Base-by-base conservation (phyloP, 2,329 filamentous ascomycete genomes). In the Reticulascus tulasneorum region DNA sequence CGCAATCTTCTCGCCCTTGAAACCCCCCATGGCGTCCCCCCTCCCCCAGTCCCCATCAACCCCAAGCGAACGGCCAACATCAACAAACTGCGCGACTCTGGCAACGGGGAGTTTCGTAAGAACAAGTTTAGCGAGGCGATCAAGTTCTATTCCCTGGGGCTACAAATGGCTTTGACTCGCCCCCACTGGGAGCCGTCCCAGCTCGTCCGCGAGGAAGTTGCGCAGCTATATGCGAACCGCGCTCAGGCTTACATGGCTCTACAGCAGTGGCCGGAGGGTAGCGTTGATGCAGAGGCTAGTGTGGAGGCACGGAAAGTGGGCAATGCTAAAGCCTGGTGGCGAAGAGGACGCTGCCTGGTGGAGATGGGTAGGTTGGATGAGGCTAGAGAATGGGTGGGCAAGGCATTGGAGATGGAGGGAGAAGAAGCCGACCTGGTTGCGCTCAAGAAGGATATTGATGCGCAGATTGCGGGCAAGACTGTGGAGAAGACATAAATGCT, bases 291-390 rank as follows among this genome's bases (percentile, higher is more conserved):
- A 5, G 84, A 94, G 67, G 77, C 81, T 20, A 93, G 86, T 58
- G 84, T 95, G 27, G 90, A 95, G 70, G 82, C 87, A 45, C 90
- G 91, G 72, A 77, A 81, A 47, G 75, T 83, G 26, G 89, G 84
- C 24, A 97, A 98, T 60, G 81, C 86, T 2, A 97, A 97, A 77
- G 90, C 82, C 1, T 97, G 91, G 88, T 96, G 88, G 83, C 73
- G 93, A 44, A 73, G 86, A 44, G 93, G 86, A 9, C 81, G 80
- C 66, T 94, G 88, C 56, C 63, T 97, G 55, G 64, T 84, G 47
- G 93, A 98, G 77, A 97, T 97, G 93, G 84, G 85, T 2, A 64
- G 91, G 42, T 65, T 86, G 53, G 80, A 86, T 37, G 91, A 97
- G 76, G 89, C 90, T 1, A 71, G 71, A 51, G 79, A 82, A 45